Conservation (phyloP, 2,329 filamentous ascomycete species). For the Aspergillus awamori region DNA sequence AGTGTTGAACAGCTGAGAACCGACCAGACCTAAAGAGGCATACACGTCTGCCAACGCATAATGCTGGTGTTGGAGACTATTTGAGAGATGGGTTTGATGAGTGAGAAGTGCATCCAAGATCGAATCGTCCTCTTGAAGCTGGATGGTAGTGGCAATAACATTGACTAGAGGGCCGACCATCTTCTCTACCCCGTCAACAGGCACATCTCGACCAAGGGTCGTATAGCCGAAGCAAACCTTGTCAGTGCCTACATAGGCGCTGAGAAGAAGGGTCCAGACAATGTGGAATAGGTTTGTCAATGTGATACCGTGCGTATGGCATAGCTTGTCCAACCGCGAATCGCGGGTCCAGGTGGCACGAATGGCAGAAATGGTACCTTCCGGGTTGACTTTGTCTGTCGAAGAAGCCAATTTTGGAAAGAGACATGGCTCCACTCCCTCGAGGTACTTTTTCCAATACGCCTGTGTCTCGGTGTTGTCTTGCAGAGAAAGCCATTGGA, state of each 20-base stretch:
- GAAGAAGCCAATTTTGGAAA: neutral
- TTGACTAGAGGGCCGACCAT: neutral
- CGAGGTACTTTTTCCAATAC: conserved; percentile 31
- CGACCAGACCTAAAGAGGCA: neutral
- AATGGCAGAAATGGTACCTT: neutral
- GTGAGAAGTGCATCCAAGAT: neutral
- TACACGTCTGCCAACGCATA: neutral
- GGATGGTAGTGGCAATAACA: neutral
- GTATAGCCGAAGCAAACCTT: conserved; percentile 47
- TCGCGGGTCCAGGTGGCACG: neutral
- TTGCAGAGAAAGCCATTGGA: neutral
- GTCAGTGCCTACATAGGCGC: conserved; percentile 38
- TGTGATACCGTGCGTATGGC: conserved; percentile 19
- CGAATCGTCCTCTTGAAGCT: neutral
- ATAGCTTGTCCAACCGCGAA: neutral
- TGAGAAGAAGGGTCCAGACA: conserved; percentile 44
- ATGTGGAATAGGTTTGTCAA: conserved; percentile 39
- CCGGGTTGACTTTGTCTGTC: neutral
- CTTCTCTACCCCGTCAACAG: conserved; percentile 33
- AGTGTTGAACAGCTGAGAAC: neutral
- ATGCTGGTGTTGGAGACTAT: neutral
- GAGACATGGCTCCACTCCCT: neutral
- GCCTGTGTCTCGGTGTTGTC: neutral
- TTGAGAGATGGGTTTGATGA: neutral
- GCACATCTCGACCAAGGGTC: conserved; percentile 42